phyloP scores from a whole-genome alignment of 2,329 filamentous ascomycete species.

The Pestalotiopsis sp. region DNA sequence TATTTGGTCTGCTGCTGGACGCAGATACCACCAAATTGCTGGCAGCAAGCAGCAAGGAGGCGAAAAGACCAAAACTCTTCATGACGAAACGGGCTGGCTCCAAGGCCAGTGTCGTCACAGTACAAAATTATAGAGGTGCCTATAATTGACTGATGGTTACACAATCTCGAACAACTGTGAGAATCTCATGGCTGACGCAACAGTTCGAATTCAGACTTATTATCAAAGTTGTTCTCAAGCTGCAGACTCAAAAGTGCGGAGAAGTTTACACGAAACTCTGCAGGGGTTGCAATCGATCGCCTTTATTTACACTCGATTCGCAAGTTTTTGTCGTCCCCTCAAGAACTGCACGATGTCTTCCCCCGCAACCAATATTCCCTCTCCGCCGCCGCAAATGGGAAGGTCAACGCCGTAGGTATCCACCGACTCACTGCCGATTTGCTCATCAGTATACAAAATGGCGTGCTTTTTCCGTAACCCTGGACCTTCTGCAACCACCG shows the following conservation, averaged over 20 bases:
- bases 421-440: not conserved
- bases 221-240: not conserved
- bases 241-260: not conserved
- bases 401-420: not conserved
- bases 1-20: conserved; percentile 19
- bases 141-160: not conserved
- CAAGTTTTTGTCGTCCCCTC: not conserved
- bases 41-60: not conserved
- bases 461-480: not conserved
- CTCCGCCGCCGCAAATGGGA: not conserved
- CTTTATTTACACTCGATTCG: not conserved
- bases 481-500: not conserved
- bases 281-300: not conserved
- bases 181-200: not conserved
- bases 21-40: not conserved
- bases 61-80: not conserved
- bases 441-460: not conserved
- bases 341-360: not conserved
- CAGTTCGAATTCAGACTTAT: not conserved
- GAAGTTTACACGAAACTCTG: not conserved
- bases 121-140: not conserved
- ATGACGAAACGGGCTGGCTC: not conserved
- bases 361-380: not conserved
- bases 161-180: not conserved
- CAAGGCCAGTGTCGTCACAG: not conserved